Percentiles rank a stretch among this genome's conserved stretches.
Evolutionary conservation across 2,329 filamentous ascomycete species (phyloP).

Genomic region (Phaeosphaeriaceae sp.): DNA sequence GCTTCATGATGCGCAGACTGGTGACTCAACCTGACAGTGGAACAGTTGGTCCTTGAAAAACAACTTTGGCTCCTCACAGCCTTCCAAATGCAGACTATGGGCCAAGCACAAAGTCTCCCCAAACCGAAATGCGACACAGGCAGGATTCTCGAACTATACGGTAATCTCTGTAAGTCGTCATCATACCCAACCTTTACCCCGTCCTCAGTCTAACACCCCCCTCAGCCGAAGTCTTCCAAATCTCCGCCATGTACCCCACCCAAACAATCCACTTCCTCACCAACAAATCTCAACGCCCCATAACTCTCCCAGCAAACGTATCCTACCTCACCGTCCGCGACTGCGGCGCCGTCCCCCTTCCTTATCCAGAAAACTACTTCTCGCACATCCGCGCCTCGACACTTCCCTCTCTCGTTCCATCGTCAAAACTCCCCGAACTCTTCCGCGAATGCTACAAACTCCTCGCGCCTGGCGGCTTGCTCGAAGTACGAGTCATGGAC

Average conservation of each 20-base stretch:
- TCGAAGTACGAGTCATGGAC: conserved; percentile 69
- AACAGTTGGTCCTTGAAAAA: conserved; percentile 57
- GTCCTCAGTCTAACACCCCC: background rate
- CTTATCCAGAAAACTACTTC: conserved; percentile 48
- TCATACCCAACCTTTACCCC: conserved; percentile 7
- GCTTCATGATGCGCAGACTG: background rate
- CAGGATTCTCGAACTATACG: conserved; percentile 48
- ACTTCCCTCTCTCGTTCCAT: conserved; percentile 64
- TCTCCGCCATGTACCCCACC: conserved; percentile 50
- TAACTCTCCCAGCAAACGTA: conserved; percentile 44
- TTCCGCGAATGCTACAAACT: conserved; percentile 65
- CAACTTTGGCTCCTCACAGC: conserved; percentile 69
- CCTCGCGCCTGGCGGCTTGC: conserved; percentile 61
- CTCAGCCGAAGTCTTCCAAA: conserved; percentile 53
- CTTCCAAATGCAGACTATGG: conserved; percentile 52
- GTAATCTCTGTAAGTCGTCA: conserved; percentile 47
- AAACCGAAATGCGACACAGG: conserved; percentile 39
- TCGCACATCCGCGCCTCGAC: conserved; percentile 54
- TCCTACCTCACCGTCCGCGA: conserved; percentile 40
- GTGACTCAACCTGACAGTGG: conserved; percentile 4
- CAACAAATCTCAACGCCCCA: conserved; percentile 37
- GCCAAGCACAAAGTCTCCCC: conserved; percentile 28
- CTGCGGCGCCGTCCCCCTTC: conserved; percentile 57
- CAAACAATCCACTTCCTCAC: conserved; percentile 48
- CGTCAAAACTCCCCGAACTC: conserved; percentile 63